Evolutionary conservation across 257 asterid species (phyloP).

Genomic region (Marsdenia floribunda): DNA sequence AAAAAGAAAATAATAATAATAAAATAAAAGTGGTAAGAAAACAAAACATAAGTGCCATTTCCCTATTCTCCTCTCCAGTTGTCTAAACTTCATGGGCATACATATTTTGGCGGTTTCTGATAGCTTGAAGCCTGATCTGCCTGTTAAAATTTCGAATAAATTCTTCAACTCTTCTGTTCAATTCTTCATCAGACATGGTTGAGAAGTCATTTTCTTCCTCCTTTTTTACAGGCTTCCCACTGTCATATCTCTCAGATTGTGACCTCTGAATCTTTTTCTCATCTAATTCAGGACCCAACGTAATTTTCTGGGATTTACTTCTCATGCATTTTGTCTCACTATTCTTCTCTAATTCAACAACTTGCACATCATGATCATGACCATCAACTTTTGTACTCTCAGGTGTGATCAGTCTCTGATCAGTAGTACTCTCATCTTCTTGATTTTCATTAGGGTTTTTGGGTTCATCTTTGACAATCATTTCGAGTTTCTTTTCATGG

Average conservation of each 20-base stretch:
- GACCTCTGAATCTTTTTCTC: conserved; percentile 31
- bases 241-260: conserved; percentile 27
- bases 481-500: conserved; percentile 4
- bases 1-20: background rate
- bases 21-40: background rate
- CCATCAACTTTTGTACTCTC: background rate
- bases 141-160: conserved; percentile 49
- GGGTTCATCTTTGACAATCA: background rate
- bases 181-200: conserved; percentile 56
- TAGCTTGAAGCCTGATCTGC: conserved; percentile 57
- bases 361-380: background rate
- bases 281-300: conserved; percentile 4
- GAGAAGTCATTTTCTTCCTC: conserved; percentile 43
- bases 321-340: conserved; percentile 21
- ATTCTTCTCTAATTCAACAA: conserved; percentile 8
- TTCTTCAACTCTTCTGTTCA: conserved; percentile 59
- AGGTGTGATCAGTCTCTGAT: background rate
- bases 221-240: conserved; percentile 14
- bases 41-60: background rate
- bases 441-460: background rate
- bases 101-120: conserved; percentile 14
- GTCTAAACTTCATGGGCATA: conserved; percentile 11
- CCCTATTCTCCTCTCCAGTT: background rate
- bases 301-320: conserved; percentile 32
- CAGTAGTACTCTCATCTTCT: background rate